These are phyloP conservation scores for Apiospora pterosperma DNA, from an alignment of 2,329 filamentous ascomycete species.

Conservation along the genomic window DNA sequence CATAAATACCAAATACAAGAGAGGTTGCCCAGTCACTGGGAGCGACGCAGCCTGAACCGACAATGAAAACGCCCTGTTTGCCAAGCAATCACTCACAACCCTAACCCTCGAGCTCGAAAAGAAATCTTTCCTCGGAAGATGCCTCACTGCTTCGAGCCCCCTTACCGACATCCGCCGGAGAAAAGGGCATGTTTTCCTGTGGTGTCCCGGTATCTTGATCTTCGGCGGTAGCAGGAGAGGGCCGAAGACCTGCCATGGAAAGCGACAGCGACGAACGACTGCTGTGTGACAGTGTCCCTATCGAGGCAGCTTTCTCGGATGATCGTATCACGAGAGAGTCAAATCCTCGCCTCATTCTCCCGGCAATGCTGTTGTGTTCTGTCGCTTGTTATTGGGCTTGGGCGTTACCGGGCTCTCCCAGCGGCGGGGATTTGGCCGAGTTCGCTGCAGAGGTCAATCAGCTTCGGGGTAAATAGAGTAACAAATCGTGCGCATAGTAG, in stretches of 20 bases:
- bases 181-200: neutral
- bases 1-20: no score
- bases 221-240: neutral
- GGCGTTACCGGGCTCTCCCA: neutral
- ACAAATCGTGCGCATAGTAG: no score
- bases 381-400: neutral
- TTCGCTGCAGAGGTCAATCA: neutral
- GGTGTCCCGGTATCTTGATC: neutral
- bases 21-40: no score
- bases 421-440: no score
- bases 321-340: neutral
- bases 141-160: neutral
- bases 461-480: neutral
- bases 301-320: no score
- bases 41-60: no score
- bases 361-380: neutral
- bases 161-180: neutral
- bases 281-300: no score
- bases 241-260: neutral
- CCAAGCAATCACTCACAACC: no score
- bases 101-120: neutral
- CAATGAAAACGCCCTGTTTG: no score
- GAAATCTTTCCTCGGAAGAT: neutral
- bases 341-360: neutral
- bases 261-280: neutral